Evolutionary conservation across 805 yeast genomes (phyloP).

Genomic region (Hanseniaspora occidentalis): DNA sequence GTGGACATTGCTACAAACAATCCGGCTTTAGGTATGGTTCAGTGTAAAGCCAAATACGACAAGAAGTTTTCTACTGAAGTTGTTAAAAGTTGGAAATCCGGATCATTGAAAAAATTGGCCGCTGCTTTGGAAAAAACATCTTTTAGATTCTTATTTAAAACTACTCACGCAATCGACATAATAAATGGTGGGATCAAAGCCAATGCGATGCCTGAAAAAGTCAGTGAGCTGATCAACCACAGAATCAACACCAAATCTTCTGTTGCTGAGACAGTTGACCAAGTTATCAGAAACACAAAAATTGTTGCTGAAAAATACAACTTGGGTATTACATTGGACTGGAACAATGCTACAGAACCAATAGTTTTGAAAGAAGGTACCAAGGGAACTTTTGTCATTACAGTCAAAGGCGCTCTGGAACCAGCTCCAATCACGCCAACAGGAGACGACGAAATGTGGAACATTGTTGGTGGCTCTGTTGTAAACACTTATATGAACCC

Average conservation of each 20-base stretch:
- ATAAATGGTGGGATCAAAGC: constrained; percentile 54
- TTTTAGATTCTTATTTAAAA: constrained; percentile 26
- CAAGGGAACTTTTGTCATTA: constrained; percentile 17
- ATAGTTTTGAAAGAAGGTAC: constrained; percentile 6
- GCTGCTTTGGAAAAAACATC: constrained; percentile 7
- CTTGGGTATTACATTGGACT: constrained; percentile 7
- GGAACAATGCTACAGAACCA: constrained; percentile 8
- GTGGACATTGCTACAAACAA: constrained; percentile 36
- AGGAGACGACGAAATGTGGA: constrained; percentile 33
- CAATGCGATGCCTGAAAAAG: constrained; percentile 56
- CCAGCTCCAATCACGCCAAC: constrained; percentile 43
- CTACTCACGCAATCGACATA: constrained; percentile 51
- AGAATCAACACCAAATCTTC: constrained; percentile 41
- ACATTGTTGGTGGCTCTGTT: constrained; percentile 44
- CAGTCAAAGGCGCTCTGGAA: constrained; percentile 23
- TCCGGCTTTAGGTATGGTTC: constrained; percentile 44
- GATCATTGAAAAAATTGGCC: constrained; percentile 26
- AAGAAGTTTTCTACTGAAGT: constrained; percentile 8
- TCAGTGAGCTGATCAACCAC: constrained; percentile 38
- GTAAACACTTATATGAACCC: constrained; percentile 44
- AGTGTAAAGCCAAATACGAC: constrained; percentile 44
- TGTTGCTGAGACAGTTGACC: constrained; percentile 26
- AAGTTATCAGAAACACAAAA: constrained; percentile 13
- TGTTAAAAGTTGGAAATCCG: constrained; percentile 25
- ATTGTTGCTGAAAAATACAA: constrained; percentile 9